Percentiles rank a stretch among this genome's conserved stretches.
Conservation (phyloP, 192 early-diverging fungal genomes). For the Umbelopsis ramanniana region DNA sequence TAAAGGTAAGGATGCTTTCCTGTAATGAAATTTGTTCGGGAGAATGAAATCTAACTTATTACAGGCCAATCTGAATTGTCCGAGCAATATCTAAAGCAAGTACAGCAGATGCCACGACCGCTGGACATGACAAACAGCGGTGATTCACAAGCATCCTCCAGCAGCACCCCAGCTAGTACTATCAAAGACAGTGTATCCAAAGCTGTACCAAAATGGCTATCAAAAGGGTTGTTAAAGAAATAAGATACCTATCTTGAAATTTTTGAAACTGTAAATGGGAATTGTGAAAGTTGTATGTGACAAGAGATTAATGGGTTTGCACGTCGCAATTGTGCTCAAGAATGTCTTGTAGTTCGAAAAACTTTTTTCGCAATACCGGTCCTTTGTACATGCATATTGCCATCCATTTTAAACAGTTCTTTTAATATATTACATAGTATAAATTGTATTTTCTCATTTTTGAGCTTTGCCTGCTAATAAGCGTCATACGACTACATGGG, state of each 20-base stretch:
- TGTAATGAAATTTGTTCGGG: background rate
- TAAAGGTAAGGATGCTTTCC: background rate
- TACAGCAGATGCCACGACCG: slow-evolving; percentile 17
- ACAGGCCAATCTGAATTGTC: slow-evolving; percentile 5
- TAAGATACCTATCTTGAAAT: background rate
- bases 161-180: background rate
- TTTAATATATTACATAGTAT: too few species aligned
- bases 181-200: background rate
- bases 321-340: too few species aligned
- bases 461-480: background rate
- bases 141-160: background rate
- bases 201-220: slow-evolving; percentile 33
- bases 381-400: too few species aligned
- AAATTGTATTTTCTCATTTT: background rate
- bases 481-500: background rate
- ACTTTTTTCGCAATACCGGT: too few species aligned
- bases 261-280: background rate
- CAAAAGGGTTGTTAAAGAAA: slow-evolving; percentile 37
- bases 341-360: too few species aligned
- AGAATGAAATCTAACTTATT: background rate
- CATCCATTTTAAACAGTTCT: too few species aligned
- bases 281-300: background rate
- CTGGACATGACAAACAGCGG: background rate
- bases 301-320: too few species aligned
- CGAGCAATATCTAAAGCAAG: slow-evolving; percentile 7